A percentile compares a stretch with the other conserved stretches of the same genome.
phyloP scores from a whole-genome alignment of 306 rosid genomes.

The Cucurbita pepo region DNA sequence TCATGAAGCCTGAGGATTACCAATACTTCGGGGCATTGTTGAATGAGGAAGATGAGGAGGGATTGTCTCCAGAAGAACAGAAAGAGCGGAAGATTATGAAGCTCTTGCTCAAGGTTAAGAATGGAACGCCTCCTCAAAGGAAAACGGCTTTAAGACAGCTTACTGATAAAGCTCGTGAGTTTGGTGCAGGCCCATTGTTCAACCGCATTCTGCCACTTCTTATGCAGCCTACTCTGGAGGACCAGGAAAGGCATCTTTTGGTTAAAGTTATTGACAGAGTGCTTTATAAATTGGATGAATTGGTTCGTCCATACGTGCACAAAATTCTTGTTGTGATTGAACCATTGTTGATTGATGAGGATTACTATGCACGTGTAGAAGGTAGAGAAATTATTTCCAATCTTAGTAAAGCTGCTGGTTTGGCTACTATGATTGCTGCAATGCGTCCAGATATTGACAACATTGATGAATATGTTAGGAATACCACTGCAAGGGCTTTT shows the following conservation, averaged over 20 bases:
- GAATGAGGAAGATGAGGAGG: slow-evolving; percentile 63
- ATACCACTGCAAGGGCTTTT: slow-evolving; percentile 88
- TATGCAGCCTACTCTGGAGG: slow-evolving; percentile 72
- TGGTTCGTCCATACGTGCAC: slow-evolving; percentile 91
- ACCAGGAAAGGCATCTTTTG: slow-evolving; percentile 70
- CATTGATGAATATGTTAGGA: slow-evolving; percentile 86
- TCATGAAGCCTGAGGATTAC: slow-evolving; percentile 69
- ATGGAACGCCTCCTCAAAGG: slow-evolving; percentile 64
- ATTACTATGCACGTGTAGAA: slow-evolving; percentile 90
- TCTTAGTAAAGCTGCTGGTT: slow-evolving; percentile 95
- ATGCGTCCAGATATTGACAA: slow-evolving; percentile 98
- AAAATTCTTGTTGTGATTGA: slow-evolving; percentile 96
- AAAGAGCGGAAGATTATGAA: slow-evolving; percentile 76
- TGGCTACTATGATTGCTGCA: slow-evolving; percentile 98
- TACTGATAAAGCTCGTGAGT: slow-evolving; percentile 63
- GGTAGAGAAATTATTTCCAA: slow-evolving; percentile 92
- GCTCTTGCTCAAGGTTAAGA: slow-evolving; percentile 63
- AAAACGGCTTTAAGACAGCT: slow-evolving; percentile 66
- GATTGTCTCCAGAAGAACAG: slow-evolving; percentile 54
- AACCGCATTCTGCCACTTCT: slow-evolving; percentile 61
- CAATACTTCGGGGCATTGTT: slow-evolving; percentile 59
- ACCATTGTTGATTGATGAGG: slow-evolving; percentile 89
- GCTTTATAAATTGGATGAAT: slow-evolving; percentile 82
- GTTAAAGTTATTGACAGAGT: slow-evolving; percentile 81
- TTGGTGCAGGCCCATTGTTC: slow-evolving; percentile 68